Base-by-base conservation (phyloP, 441 rosid genomes). In the Sinapis alba region DNA sequence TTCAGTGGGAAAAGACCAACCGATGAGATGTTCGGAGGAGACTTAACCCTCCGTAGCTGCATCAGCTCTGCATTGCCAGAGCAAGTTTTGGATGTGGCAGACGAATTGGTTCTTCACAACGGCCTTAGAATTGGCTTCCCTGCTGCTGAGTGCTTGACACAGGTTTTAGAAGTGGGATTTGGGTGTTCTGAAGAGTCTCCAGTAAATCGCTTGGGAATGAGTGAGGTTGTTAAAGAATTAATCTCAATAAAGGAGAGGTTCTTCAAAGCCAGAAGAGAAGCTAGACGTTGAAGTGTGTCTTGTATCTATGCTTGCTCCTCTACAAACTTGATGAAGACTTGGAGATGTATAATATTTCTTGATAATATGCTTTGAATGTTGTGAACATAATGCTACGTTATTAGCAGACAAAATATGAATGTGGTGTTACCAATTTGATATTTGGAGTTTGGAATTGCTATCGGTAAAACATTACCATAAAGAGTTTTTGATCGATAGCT, bases 61-160 rank as follows among this genome's bases (percentile, higher is more conserved):
- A 51, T 57, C 8, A 73, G 71, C 24, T 32, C 18, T 24, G 67
- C 76, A 0, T 53, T 69, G 30, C 73, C 65, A 1, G 62, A 68
- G 27, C 27, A 73, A 1, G 67, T 73, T 4, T 80, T 82, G 12
- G 71, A 87, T 70, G 95, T 43, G 0, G 32, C 53, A 0, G 74
- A 81, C 15, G 74, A 36, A 9, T 3, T 50, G 3, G 41, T 23
- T 3, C 59, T 81, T 27, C 7, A 47, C 6, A 47, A 67, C 0
- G 26, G 18, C 8, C 50, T 41, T 27, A 64, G 53, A 51, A 59
- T 62, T 6, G 65, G 24, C 5, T 66, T 68, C 53, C 62, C 62
- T 65, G 24, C 26, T 32, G 34, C 26, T 13, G 74, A 63, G 26
- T 77, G 82, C 64, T 26, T 74, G 69, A 56, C 13, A 45, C n/a